Evolutionary conservation across 805 yeast genomes (phyloP).

Genomic region (Myxozyma melibiosi): DNA sequence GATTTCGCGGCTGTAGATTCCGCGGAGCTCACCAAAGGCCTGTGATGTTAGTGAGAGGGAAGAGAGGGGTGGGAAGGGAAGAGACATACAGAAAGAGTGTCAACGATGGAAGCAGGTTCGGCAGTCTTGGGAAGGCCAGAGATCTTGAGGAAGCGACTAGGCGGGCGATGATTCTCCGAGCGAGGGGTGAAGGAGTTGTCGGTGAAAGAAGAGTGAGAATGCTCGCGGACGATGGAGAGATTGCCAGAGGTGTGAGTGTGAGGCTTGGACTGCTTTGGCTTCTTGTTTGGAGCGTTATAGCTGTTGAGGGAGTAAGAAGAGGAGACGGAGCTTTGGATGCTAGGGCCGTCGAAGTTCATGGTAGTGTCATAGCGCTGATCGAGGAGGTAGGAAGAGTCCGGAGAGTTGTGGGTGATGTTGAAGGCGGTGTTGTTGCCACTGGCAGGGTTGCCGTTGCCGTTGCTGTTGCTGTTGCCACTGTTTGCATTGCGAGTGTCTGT

Average conservation of each 20-base stretch:
- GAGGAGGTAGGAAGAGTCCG: constrained; percentile 15
- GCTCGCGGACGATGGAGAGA: constrained; percentile 16
- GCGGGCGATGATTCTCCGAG: not conserved
- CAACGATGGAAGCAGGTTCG: constrained; percentile 16
- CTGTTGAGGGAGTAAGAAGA: constrained; percentile 1
- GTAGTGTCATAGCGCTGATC: constrained; percentile 21
- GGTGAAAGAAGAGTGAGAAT: constrained; percentile 15
- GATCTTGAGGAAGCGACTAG: constrained; percentile 29
- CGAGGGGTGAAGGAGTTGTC: not conserved
- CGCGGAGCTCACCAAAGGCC: constrained; percentile 35
- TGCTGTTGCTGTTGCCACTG: constrained; percentile 1
- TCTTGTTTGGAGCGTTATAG: not conserved
- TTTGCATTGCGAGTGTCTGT: no score
- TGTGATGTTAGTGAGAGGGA: not conserved
- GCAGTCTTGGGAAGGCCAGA: constrained; percentile 25
- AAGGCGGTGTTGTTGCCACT: not conserved
- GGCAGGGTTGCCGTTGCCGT: not conserved
- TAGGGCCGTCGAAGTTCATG: constrained; percentile 19
- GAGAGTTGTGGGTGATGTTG: constrained; percentile 1
- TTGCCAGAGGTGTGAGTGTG: not conserved
- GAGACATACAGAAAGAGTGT: constrained; percentile 20
- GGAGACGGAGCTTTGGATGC: constrained; percentile 18
- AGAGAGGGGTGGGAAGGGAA: not conserved
- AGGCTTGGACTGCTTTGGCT: not conserved
- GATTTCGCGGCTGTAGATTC: constrained; percentile 35